phyloP scores from a whole-genome alignment of 1,284 basidiomycete genomes.

The Trichosporon faecale region DNA sequence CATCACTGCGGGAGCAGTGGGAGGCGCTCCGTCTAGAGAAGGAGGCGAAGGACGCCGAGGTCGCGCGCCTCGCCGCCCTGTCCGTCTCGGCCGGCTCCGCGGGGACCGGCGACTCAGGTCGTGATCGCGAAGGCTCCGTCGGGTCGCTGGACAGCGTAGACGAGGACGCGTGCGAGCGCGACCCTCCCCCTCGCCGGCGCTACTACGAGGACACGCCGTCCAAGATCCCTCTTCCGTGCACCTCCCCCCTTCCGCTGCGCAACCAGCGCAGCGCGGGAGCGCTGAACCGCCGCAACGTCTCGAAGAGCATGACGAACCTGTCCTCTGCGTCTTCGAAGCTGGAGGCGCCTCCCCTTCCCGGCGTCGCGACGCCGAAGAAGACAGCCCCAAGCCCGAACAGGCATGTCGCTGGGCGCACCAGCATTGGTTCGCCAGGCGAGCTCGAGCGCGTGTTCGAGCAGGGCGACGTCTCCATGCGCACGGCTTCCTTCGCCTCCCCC shows the following conservation, averaged over 20 bases:
- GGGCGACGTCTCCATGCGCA: slow-evolving; percentile 46
- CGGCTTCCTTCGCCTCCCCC: slow-evolving; percentile 31
- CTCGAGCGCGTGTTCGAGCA: slow-evolving; percentile 29
- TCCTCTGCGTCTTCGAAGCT: slow-evolving; percentile 29
- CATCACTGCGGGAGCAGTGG: slow-evolving; percentile 56
- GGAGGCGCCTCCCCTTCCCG: slow-evolving; percentile 15
- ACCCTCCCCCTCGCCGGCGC: slow-evolving; percentile 23
- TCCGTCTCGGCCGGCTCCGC: background rate
- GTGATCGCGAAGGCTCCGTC: background rate
- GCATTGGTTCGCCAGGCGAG: slow-evolving; percentile 46
- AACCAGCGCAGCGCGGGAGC: slow-evolving; percentile 23
- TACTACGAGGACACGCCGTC: slow-evolving; percentile 48
- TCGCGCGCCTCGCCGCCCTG: background rate
- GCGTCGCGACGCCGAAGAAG: slow-evolving; percentile 13
- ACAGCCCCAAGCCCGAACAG: slow-evolving; percentile 6
- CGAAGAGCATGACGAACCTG: slow-evolving; percentile 38
- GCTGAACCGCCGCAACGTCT: slow-evolving; percentile 26
- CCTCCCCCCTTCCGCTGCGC: slow-evolving; percentile 14
- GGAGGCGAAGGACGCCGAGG: slow-evolving; percentile 27
- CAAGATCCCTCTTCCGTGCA: slow-evolving; percentile 41
- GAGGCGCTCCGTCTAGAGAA: slow-evolving; percentile 58
- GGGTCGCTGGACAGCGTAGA: background rate
- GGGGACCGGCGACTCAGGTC: background rate
- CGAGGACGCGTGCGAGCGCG: background rate
- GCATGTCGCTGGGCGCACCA: slow-evolving; percentile 29